Evolutionary conservation across 352 stramenopile species (phyloP).

Genomic region (Thalassiosira sp.): DNA sequence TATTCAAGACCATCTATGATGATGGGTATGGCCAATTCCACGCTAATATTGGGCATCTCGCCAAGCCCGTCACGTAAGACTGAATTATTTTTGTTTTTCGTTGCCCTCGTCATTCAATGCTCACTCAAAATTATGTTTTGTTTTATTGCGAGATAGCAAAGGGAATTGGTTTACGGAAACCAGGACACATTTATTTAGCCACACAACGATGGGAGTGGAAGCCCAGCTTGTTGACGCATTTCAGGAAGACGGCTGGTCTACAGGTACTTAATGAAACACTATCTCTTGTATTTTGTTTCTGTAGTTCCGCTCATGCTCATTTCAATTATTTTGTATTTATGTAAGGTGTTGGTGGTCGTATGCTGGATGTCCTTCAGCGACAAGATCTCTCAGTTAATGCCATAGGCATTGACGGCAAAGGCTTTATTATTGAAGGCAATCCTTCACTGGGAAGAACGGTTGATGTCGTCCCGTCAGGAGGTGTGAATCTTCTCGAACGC

Average conservation of each 20-base stretch:
- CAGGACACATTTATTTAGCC: no score
- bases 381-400: no score
- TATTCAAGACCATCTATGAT: constrained; percentile 69
- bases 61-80: constrained; percentile 48
- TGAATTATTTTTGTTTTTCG: no score
- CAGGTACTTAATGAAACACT: background rate
- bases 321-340: constrained; percentile 1
- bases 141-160: no score
- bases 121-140: no score
- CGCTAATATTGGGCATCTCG: constrained; percentile 47
- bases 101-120: no score
- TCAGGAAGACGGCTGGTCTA: constrained; percentile 34
- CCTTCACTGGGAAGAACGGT: constrained; percentile 29
- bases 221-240: no score
- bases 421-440: no score
- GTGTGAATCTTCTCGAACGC: constrained; percentile 27
- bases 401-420: no score
- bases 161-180: no score
- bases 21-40: constrained; percentile 35
- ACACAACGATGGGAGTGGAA: no score
- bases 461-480: constrained; percentile 36
- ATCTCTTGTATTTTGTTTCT: no score
- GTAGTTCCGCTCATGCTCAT: background rate
- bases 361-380: constrained; percentile 47
- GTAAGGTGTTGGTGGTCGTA: constrained; percentile 41